Evolutionary conservation across 495 filamentous ascomycete species (phyloP), one percentile per base, ranked within the genome.

Genomic region (Rostrohypoxylon terebratum): DNA sequence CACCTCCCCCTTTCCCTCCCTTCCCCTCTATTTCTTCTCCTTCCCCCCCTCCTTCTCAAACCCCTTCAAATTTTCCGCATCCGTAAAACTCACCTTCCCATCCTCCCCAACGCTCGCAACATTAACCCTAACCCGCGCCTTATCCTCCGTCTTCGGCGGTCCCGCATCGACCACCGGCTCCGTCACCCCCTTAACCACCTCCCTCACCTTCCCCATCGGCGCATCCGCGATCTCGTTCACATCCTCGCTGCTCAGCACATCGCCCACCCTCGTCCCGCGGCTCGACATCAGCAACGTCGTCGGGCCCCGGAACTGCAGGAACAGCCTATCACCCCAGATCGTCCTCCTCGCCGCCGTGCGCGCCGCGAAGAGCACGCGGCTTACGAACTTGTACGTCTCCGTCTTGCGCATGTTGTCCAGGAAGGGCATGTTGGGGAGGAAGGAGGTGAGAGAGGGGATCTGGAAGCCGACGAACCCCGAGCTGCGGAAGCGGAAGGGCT

Each of bases 311-410:
- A 99, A 97, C 73, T 92, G 90, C 21, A 98, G 82, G 76, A 98
- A 98, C 13, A 98, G 83, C 70, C 95, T 82, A 78, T 99, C 96
- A 31, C 96, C 96, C 93, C 93, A 97, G n/a, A 99, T 91, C 3
- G 90, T 90, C 75, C 91, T 84, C 61, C 94, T 86, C 33, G 88
- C 84, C 80, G 92, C 91, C 1, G 93, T 95, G 36, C 93, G 86
- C 16, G 96, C 62, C 36, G 76, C 85, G 77, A 90, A 94, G 34
- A 91, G 71, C 20, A 89, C 67, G 10, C 81, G 82, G 59, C 88
- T 85, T 0, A 94, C 73, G 0, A 80, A 80, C 72, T 90, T 92
- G 88, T 93, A 98, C 1, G 88, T 87, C 10, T 85, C 78, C 1
- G 92, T 90, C 36, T 88, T 83, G 21, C 87, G 84, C 85, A 96